These are phyloP conservation scores for Fragaria vesca DNA, from an alignment of 306 rosid genomes.

Conservation along the genomic window DNA sequence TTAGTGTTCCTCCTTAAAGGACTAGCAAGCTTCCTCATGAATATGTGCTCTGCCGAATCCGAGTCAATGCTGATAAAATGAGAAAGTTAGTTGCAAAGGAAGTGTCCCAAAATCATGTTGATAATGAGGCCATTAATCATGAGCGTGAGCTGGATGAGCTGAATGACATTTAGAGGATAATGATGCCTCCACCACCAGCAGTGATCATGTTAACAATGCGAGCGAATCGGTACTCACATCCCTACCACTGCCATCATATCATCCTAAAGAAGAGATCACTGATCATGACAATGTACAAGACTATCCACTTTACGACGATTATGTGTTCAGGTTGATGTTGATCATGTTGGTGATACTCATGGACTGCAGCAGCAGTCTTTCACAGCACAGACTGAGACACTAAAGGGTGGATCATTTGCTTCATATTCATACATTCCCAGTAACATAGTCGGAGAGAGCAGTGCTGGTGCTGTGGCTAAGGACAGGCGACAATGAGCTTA, in stretches of 20 bases:
- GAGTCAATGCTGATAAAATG: background rate
- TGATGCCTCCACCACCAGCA: background rate
- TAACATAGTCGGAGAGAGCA: background rate
- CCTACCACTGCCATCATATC: background rate
- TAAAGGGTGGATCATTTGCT: background rate
- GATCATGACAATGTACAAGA: background rate
- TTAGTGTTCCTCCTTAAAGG: background rate
- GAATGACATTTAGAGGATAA: background rate
- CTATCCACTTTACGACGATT: background rate
- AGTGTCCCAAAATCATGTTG: background rate
- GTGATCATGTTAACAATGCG: background rate
- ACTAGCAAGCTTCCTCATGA: background rate
- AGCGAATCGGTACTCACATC: background rate
- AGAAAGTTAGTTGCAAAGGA: background rate
- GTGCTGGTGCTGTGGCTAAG: background rate
- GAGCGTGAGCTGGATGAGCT: background rate
- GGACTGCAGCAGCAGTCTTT: background rate
- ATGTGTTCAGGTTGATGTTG: background rate
- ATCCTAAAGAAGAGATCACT: background rate
- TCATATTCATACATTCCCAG: background rate
- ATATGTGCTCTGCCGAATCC: constrained; percentile 1
- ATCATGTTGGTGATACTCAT: background rate
- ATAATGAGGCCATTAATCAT: background rate
- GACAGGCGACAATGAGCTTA: background rate
- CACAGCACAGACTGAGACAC: background rate